phyloP scores from a whole-genome alignment of 495 filamentous ascomycete species.

The Neurospora tetraspora region DNA sequence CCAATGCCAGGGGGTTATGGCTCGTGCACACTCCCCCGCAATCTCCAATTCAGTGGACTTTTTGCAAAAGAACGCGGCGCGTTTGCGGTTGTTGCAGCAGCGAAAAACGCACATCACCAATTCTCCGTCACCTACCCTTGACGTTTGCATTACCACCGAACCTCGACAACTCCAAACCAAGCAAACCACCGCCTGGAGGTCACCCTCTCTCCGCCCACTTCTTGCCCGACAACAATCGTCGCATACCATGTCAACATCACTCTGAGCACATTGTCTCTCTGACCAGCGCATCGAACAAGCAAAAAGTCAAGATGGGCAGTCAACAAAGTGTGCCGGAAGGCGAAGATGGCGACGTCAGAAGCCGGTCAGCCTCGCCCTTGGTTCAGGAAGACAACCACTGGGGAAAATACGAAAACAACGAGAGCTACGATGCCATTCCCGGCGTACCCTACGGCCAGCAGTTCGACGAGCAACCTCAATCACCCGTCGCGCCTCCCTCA shows the following conservation, averaged over 20 bases:
- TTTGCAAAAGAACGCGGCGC: not conserved
- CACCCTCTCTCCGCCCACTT: not conserved
- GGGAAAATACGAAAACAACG: not conserved
- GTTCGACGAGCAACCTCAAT: not conserved
- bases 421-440: not conserved
- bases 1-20: not conserved
- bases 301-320: not conserved
- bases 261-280: not conserved
- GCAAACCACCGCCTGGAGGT: not conserved
- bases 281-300: not conserved
- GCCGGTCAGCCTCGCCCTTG: not conserved
- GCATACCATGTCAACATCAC: not conserved
- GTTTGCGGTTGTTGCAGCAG: not conserved
- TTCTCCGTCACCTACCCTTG: not conserved
- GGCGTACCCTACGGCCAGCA: not conserved
- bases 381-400: not conserved
- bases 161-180: not conserved
- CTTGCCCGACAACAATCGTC: not conserved
- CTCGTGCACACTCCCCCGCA: not conserved
- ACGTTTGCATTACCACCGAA: not conserved
- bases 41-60: not conserved
- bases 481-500: not conserved
- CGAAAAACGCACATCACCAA: not conserved
- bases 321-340: not conserved
- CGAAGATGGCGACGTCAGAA: not conserved